A percentile compares a stretch with the other conserved stretches of the same genome.
Conservation (phyloP, 805 yeast genomes). For the Hanseniaspora valbyensis region DNA sequence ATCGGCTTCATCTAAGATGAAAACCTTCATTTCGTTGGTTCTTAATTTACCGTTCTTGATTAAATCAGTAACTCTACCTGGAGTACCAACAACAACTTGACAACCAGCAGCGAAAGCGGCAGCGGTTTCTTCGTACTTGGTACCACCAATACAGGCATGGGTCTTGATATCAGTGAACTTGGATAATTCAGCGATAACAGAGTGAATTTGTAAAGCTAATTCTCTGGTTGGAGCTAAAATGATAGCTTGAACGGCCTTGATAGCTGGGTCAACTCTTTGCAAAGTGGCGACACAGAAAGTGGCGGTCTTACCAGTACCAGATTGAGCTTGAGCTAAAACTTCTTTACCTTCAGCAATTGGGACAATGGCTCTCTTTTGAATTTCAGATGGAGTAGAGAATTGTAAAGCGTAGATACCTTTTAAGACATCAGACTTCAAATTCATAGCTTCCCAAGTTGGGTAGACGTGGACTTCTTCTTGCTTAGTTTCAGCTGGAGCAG, state of each 20-base stretch:
- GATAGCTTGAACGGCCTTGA: slow-evolving; percentile 77
- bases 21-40: slow-evolving; percentile 80
- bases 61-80: slow-evolving; percentile 96
- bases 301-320: slow-evolving; percentile 99
- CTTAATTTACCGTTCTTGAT: slow-evolving; percentile 77
- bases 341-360: slow-evolving; percentile 92
- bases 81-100: slow-evolving; percentile 94
- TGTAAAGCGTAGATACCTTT: slow-evolving; percentile 77
- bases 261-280: slow-evolving; percentile 60
- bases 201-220: slow-evolving; percentile 90
- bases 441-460: slow-evolving; percentile 62
- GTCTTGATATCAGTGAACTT: slow-evolving; percentile 80
- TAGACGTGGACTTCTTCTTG: slow-evolving; percentile 73
- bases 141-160: slow-evolving; percentile 98
- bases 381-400: slow-evolving; percentile 92
- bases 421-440: slow-evolving; percentile 51
- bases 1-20: slow-evolving; percentile 96
- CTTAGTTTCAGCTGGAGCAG: slow-evolving; percentile 74
- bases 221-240: slow-evolving; percentile 96
- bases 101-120: slow-evolving; percentile 75
- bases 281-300: slow-evolving; percentile 82
- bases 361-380: slow-evolving; percentile 92
- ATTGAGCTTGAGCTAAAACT: slow-evolving; percentile 96
- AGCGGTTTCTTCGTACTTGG: slow-evolving; percentile 76
- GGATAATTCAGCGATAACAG: slow-evolving; percentile 82